Evolutionary conservation across 2,329 filamentous ascomycete genomes (phyloP), one percentile per base, ranked within the genome.

Genomic region (Lasiodiplodia sp.): DNA sequence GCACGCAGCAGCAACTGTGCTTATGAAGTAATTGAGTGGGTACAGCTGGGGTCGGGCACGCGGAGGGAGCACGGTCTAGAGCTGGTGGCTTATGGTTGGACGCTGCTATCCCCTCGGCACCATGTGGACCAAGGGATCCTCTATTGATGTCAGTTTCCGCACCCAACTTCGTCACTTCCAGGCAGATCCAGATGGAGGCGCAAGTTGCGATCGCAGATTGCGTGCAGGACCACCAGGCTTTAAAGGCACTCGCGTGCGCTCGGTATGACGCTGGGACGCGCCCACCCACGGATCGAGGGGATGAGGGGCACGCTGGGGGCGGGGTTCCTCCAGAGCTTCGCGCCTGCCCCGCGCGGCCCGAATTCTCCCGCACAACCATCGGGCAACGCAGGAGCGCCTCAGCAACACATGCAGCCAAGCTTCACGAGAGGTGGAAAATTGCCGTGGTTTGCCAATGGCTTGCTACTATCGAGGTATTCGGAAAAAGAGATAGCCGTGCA

Each of bases 11-110:
- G 55, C 55, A 47, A 21, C 66, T 55, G 53, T 49, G 55, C 40
- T 52, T 60, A 67, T 67, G 66, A 67, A 67, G 66, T 67, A 67
- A 67, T 67, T 58, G 34, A 40, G 66, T 67, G 66, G 66, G 66
- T 67, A 67, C 66, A 67, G 55, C 66, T 67, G 56, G 66, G 56
- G 66, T 67, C 66, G 66, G 66, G 56, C 49, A 40, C 56, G 66
- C 66, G 66, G 66, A 67, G 66, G 47, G 66, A 60, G 66, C 55
- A 53, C 66, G 66, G 66, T 60, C 66, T 60, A 38, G 56, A n/a
- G 56, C 56, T 67, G 31, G 34, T 18, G 66, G 56, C 66, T 67
- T 60, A 44, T 67, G 66, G 66, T 67, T 67, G 66, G 66, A 60
- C n/a, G 55, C 28, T n/a, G 47, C 34, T 28, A 28, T 28, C 28